Evolutionary conservation across 495 filamentous ascomycete species (phyloP), one percentile per base, ranked within the genome.

Genomic region (Daldinia vernicosa): DNA sequence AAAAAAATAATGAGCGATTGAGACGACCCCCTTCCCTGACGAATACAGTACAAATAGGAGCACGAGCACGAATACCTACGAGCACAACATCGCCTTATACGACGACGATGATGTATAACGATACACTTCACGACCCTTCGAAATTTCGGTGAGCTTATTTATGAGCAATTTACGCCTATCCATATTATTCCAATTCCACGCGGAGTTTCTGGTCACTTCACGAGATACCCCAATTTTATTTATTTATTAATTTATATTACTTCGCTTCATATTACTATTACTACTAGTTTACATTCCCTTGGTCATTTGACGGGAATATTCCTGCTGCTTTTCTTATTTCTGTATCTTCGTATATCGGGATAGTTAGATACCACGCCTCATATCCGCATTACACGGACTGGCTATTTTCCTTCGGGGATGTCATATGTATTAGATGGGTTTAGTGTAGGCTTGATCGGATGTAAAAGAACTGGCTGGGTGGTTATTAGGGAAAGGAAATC

Each of bases 131-230:
- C 56, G 51, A 68, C 7, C 54, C 9, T 47, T 43, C 35, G 60
- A 28, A n/a, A 58, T 58, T 26, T 39, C 28, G 53, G 66, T 66
- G 70, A 68, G 52, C 57, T 51, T 52, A 56, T n/a, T 62, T 66
- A 71, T 61, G 51, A 71, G 58, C 69, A 77, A 77, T 71, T 57
- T 64, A 70, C 66, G 60, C 63, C 57, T 32, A 50, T 22, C 32
- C 27, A 63, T 28, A 45, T 57, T 37, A 66, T 60, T 60, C 43
- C 54, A 60, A 60, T 61, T 58, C 50, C 50, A 66, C 51, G 32
- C 58, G 68, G 67, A 74, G 67, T 67, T 67, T 66, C 17, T 68
- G 71, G 75, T 75, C 75, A 79, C 78, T 77, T 79, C 75, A 78
- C 75, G 60, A 71, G 68, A 71, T 71, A 71, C 68, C 68, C 67